Base-by-base conservation (phyloP, 2,329 filamentous ascomycete genomes). In the Trichoderma oligosporum region DNA sequence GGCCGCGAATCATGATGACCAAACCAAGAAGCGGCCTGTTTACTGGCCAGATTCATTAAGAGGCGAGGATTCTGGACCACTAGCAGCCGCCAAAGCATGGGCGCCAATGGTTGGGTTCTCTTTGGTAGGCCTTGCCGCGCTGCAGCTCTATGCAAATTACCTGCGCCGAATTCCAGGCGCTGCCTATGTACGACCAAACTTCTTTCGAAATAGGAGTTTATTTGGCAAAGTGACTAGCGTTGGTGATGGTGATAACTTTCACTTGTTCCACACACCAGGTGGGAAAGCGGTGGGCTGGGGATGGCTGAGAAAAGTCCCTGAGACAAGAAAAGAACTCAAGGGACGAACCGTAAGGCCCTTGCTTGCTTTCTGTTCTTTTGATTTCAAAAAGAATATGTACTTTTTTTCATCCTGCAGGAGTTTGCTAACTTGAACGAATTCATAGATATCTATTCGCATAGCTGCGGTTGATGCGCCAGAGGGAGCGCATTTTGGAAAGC, bases 391-490 rank as follows among this genome's bases (percentile, higher is more conserved):
- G 1, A 31, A 2, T 11, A 11, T 39, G 35, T 7, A 2, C 3
- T 56, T 27, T n/a, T n/a, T n/a, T n/a, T n/a, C n/a, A n/a, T n/a
- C n/a, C n/a, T n/a, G n/a, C n/a, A n/a, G 18, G 20, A n/a, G n/a
- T 9, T 41, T 42, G 47, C 63, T 68, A 42, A 70, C 56, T 39
- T 11, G 5, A 27, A 11, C 25, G 6, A 35, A 7, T 25, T 12
- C 7, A 27, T 51, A 95, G 88, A 89, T 99, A 64, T 85, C 92
- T 51, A 82, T 99, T 57, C 89, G 94, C 25, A 80, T 99, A 57
- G 94, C 94, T 14, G 94, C 94, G 48, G 77, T 99, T 55, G 94
- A 99, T 72, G 94, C 95, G 9, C 94, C 94, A 1, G 94, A 99
- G 74, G 79, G 89, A 56, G 87, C 92, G 7, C 94, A 99, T 72